Evolutionary conservation across 179 eudicot genomes (phyloP), one percentile per base, ranked within the genome.

Genomic region (Pouteria campechiana): DNA sequence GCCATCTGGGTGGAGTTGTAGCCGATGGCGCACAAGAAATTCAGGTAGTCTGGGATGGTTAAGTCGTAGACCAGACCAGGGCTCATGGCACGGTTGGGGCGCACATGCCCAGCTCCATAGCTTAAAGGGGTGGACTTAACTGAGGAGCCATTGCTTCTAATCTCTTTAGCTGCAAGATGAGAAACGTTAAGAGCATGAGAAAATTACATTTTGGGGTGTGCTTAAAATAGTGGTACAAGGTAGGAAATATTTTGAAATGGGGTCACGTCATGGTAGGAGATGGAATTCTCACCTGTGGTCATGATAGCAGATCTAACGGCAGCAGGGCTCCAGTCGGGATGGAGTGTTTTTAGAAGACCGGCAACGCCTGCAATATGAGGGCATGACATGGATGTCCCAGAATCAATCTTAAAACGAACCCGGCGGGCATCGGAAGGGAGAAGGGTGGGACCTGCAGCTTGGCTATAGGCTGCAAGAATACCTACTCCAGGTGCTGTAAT

Each of bases 321-420:
- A 23, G 97, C 89, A 37, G 97, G 93, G 43, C 86, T 85, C 97
- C 97, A 89, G 41, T 48, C 55, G 0, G 95, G 97, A 54, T 89
- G 60, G 6, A 81, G 66, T 6, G 86, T 65, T 65, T 68, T 85
- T 0, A 89, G 65, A 30, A 89, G 95, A 39, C 86, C 93, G 18
- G 60, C 89, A 27, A 89, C 33, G 13, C 97, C 97, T 11, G 95
- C 60, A 34, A 81, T 48, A 60, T 89, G 97, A 36, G 97, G 97
- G 34, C 97, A 89, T 32, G 97, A 85, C 97, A 89, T 89, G 0
- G 95, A 89, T 18, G 97, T 89, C 16, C 97, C 97, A 0, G 97
- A 81, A 20, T 78, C 50, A 2, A 86, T 58, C 53, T 85, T 81
- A 41, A 59, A 85, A 13, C 44, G 39, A 19, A 89, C 81, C 32